Evolutionary conservation across 257 asterid genomes (phyloP).

Genomic region (Fraxinus pennsylvanica): DNA sequence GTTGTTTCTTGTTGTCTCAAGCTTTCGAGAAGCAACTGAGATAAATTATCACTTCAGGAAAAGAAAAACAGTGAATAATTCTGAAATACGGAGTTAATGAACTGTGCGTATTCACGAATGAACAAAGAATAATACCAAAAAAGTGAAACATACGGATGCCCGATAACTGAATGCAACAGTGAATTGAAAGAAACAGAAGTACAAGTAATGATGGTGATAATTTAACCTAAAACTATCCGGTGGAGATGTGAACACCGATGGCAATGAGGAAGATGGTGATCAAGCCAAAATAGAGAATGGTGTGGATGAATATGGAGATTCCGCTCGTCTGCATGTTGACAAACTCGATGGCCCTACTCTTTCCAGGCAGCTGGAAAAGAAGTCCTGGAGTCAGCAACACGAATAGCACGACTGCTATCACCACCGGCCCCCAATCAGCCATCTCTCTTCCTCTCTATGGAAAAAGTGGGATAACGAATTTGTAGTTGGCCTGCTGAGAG

Average conservation of each 20-base stretch:
- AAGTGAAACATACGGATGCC: background rate
- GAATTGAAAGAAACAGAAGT: background rate
- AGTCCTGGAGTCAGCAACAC: conserved; percentile 49
- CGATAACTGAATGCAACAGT: background rate
- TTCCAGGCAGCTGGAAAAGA: conserved; percentile 54
- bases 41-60: no score
- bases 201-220: background rate
- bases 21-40: no score
- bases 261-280: conserved; percentile 51
- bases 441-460: conserved; percentile 16
- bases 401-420: conserved; percentile 44
- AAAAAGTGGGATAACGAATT: background rate
- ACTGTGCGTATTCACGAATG: no score
- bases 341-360: conserved; percentile 37
- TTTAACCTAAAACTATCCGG: conserved; percentile 29
- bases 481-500: background rate
- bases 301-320: conserved; percentile 44
- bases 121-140: background rate
- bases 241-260: conserved; percentile 44
- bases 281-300: conserved; percentile 46
- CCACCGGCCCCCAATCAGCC: conserved; percentile 56
- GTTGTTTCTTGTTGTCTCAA: no score
- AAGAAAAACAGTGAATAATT: no score
- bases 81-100: no score
- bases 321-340: conserved; percentile 51